These are phyloP conservation scores for Cardamine chenopodiifolia DNA, from an alignment of 345 rosid genomes.

Conservation along the genomic window DNA sequence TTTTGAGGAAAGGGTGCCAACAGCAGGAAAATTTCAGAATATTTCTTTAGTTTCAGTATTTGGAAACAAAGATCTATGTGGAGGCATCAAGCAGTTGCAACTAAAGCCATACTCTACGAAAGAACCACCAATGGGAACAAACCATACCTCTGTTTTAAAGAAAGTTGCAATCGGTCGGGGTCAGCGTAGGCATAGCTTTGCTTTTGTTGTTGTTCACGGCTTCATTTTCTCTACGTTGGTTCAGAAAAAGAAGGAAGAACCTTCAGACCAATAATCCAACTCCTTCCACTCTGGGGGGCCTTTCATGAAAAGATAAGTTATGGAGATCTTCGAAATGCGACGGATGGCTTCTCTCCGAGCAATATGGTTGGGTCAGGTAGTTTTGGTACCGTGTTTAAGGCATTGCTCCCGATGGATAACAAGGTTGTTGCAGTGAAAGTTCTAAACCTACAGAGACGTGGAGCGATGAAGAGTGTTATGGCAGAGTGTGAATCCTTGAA, in stretches of 20 bases:
- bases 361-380: background rate
- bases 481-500: slow-evolving; percentile 50
- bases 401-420: background rate
- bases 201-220: background rate
- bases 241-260: background rate
- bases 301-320: background rate
- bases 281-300: background rate
- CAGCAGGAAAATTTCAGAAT: slow-evolving; percentile 29
- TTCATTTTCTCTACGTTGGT: background rate
- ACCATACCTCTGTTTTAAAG: background rate
- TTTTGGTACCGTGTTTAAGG: background rate
- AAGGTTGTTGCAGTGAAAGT: slow-evolving; percentile 38
- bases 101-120: slow-evolving; percentile 8
- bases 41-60: background rate
- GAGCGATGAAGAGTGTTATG: slow-evolving; percentile 49
- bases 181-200: background rate
- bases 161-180: background rate
- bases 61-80: slow-evolving; percentile 28
- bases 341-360: background rate
- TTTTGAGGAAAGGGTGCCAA: slow-evolving; percentile 26
- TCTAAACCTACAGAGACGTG: slow-evolving; percentile 39
- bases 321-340: background rate
- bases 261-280: background rate
- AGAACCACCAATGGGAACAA: background rate
- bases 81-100: slow-evolving; percentile 7